phyloP scores from a whole-genome alignment of 768 basidiomycete species.

The Suillus tomentosus region DNA sequence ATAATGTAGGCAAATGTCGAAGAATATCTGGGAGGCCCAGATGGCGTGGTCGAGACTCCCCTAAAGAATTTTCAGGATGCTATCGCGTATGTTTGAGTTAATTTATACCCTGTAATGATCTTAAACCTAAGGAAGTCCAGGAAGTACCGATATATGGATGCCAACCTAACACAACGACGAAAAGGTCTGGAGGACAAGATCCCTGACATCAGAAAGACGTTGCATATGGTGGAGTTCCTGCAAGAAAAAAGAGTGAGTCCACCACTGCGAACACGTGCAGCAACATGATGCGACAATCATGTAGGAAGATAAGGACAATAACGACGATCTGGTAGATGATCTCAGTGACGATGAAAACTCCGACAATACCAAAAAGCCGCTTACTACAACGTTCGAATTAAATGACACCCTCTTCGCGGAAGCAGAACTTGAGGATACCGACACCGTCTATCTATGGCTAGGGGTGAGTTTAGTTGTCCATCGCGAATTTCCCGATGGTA shows the following conservation, averaged over 20 bases:
- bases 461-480: conserved; percentile 60
- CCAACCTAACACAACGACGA: conserved; percentile 75
- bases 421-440: conserved; percentile 83
- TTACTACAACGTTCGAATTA: conserved; percentile 90
- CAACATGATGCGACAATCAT: neutral
- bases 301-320: conserved; percentile 62
- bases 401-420: conserved; percentile 96
- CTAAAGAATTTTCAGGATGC: conserved; percentile 89
- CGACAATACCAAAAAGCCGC: conserved; percentile 43
- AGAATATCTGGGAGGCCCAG: conserved; percentile 78
- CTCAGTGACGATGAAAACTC: conserved; percentile 50
- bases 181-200: conserved; percentile 89
- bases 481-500: neutral
- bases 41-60: conserved; percentile 75
- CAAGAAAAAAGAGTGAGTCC: conserved; percentile 66
- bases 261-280: neutral
- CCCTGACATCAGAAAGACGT: conserved; percentile 91
- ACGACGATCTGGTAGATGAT: conserved; percentile 56
- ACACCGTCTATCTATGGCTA: conserved; percentile 93
- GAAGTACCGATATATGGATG: conserved; percentile 99
- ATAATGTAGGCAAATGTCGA: conserved; percentile 76
- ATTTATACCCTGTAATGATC: conserved; percentile 15
- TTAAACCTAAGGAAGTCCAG: conserved; percentile 48
- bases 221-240: conserved; percentile 85
- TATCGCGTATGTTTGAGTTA: conserved; percentile 68